Base-by-base conservation (phyloP, 1,284 basidiomycete species). In the Ustilago lituana region DNA sequence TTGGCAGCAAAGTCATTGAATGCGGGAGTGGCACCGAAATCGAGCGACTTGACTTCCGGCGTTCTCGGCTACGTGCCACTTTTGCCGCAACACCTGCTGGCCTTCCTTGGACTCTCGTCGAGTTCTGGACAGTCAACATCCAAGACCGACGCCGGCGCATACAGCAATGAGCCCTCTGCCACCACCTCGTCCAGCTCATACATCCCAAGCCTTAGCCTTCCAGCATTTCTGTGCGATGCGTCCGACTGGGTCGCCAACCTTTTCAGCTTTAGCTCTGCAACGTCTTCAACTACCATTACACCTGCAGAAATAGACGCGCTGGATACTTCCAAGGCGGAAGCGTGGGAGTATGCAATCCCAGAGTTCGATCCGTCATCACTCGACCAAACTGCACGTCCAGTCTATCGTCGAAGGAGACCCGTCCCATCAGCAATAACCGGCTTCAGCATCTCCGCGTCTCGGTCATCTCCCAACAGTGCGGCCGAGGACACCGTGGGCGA, bases 281-380 rank as follows among this genome's bases (percentile, higher is more conserved):
- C 55, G 3, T n/a, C 60, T 26, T 8, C 31, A 5, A 5, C 39
- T 1, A 9, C 44, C 3, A 14, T 35, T 19, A n/a, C 15, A n/a
- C 8, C 8, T 20, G 15, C 39, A 1, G 31, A 32, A 6, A 24
- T 6, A 9, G 19, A 26, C 8, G 19, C 20, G 5, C 37, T 10
- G 0, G 60, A 68, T 26, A 33, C 52, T 8, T 61, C 52, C 1
- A 46, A 43, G 20, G 70, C 70, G 8, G 66, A 74, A 43, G 64
- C 69, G 15, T 76, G 69, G 69, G 74, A 76, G 23, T 75, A 69
- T 43, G 61, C 55, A 5, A 63, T 69, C 15, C 74, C 74, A 8
- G 68, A 74, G 3, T 76, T 73, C 23, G 68, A 72, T 43, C 68
- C 72, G 12, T 52, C 50, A 40, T 51, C 47, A 10, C 41, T 74